Evolutionary conservation across 345 rosid genomes (phyloP).

Genomic region (Salix caprea): DNA sequence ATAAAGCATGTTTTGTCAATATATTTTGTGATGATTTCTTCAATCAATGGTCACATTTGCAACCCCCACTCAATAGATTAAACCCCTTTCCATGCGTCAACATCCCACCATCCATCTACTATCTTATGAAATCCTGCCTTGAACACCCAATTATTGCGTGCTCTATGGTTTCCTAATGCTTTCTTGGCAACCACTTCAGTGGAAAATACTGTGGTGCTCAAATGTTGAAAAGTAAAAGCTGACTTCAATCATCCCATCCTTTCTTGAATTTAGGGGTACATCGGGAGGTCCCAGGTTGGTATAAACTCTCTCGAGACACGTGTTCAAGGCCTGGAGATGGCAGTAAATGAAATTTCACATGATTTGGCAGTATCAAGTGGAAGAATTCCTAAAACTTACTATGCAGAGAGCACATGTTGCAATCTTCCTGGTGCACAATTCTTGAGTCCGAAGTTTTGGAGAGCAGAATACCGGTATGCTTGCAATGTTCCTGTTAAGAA

Average conservation of each 20-base stretch:
- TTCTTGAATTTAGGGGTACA: slow-evolving; percentile 56
- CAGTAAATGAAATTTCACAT: slow-evolving; percentile 73
- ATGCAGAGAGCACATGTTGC: slow-evolving; percentile 64
- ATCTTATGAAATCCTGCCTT: neutral
- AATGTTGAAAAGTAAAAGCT: slow-evolving; percentile 1
- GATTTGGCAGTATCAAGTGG: slow-evolving; percentile 64
- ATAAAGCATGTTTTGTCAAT: neutral
- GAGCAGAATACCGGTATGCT: slow-evolving; percentile 44
- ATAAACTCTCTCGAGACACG: slow-evolving; percentile 80
- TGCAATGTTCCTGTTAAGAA: slow-evolving; percentile 17
- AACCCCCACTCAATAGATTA: neutral
- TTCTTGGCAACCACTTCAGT: neutral
- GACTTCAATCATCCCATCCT: slow-evolving; percentile 8
- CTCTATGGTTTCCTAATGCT: neutral
- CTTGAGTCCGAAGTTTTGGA: slow-evolving; percentile 86
- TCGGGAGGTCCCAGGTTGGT: slow-evolving; percentile 85
- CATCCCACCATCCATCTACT: neutral
- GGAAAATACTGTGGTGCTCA: neutral
- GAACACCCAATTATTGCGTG: neutral
- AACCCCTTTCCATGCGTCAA: neutral
- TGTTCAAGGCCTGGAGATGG: slow-evolving; percentile 80
- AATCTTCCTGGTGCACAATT: slow-evolving; percentile 81
- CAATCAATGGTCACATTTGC: neutral
- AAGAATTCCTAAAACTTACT: slow-evolving; percentile 42
- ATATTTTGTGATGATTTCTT: neutral